phyloP scores from a whole-genome alignment of 495 filamentous ascomycete species.

The Tuber aestivum region DNA sequence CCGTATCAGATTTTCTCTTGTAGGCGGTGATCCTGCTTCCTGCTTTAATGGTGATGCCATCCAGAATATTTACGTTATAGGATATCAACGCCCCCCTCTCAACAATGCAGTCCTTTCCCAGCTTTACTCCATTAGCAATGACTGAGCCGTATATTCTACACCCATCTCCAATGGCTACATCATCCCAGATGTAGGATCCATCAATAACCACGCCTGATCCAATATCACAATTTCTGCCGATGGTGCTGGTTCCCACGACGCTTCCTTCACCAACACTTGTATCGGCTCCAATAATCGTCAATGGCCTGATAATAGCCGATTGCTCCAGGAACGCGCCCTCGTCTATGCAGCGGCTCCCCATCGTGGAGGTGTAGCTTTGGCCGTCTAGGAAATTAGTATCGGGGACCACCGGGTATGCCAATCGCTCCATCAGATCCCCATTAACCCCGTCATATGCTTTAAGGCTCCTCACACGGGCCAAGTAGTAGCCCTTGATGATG shows the following conservation, averaged over 20 bases:
- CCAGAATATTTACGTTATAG: slow-evolving; percentile 64
- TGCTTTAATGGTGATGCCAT: slow-evolving; percentile 50
- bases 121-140: slow-evolving; percentile 60
- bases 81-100: slow-evolving; percentile 72
- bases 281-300: slow-evolving; percentile 63
- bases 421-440: slow-evolving; percentile 76
- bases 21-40: slow-evolving; percentile 54
- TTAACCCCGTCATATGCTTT: slow-evolving; percentile 88
- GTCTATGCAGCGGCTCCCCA: slow-evolving; percentile 64
- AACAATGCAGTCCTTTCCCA: slow-evolving; percentile 66
- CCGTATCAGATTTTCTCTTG: slow-evolving; percentile 50
- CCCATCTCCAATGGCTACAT: slow-evolving; percentile 66
- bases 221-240: slow-evolving; percentile 78
- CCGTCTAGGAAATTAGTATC: slow-evolving; percentile 75
- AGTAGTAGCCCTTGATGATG: slow-evolving; percentile 71
- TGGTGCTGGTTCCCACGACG: slow-evolving; percentile 61
- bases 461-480: slow-evolving; percentile 74
- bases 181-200: slow-evolving; percentile 86
- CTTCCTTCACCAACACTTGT: slow-evolving; percentile 70
- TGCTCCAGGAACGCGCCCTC: slow-evolving; percentile 65
- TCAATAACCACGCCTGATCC: slow-evolving; percentile 74
- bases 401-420: slow-evolving; percentile 89
- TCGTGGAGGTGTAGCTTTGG: slow-evolving; percentile 65
- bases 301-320: slow-evolving; percentile 56
- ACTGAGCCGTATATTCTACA: slow-evolving; percentile 66